Conservation (phyloP, 2,329 filamentous ascomycete species). For the Colletotrichum sp. region DNA sequence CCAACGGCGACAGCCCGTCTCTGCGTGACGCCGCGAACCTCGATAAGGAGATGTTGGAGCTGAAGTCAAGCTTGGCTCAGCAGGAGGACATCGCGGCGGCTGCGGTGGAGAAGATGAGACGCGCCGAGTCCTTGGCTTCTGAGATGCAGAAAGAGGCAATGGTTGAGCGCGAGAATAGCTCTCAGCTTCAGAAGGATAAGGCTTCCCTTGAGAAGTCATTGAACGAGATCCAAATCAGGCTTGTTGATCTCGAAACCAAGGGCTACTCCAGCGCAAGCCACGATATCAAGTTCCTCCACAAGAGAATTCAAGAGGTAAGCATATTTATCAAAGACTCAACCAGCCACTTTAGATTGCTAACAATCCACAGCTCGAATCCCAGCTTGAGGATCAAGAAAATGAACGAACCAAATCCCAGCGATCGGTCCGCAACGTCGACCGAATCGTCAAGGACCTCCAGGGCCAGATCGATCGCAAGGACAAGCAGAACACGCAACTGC, state of each 20-base stretch:
- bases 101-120: constrained; percentile 95
- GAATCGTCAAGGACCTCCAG: constrained; percentile 91
- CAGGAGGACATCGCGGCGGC: constrained; percentile 92
- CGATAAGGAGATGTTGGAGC: constrained; percentile 86
- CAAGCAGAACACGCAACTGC: constrained; percentile 79
- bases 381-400: constrained; percentile 82
- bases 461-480: constrained; percentile 91
- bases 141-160: constrained; percentile 95
- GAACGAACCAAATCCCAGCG: constrained; percentile 82
- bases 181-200: constrained; percentile 87
- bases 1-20: constrained; percentile 82
- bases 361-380: constrained; percentile 75
- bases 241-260: constrained; percentile 96
- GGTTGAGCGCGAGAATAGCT: constrained; percentile 80
- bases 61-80: constrained; percentile 87
- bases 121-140: constrained; percentile 82
- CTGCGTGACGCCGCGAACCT: constrained; percentile 88
- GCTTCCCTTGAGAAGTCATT: constrained; percentile 85
- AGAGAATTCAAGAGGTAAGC: constrained; percentile 90
- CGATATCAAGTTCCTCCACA: constrained; percentile 93
- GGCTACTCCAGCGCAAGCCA: constrained; percentile 93
- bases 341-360: constrained; percentile 2
- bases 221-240: constrained; percentile 86
- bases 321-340: not conserved
- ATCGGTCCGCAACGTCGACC: constrained; percentile 89